Percentiles rank a stretch among this genome's conserved stretches.
Conservation (phyloP, 139 green algal genomes). For the Zygnema cylindricum region DNA sequence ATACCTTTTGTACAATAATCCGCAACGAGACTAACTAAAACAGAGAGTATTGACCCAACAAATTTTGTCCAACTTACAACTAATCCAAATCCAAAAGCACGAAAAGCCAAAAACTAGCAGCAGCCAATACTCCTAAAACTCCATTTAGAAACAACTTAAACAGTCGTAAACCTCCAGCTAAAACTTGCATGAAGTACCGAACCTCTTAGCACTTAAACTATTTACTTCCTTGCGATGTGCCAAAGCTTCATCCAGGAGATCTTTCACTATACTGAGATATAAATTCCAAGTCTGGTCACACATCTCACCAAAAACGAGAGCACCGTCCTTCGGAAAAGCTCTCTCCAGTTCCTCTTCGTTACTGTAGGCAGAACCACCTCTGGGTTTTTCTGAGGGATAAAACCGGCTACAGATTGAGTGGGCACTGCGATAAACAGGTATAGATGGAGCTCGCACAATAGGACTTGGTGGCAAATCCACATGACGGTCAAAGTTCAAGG, state of each 20-base stretch:
- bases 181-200: constrained; percentile 52
- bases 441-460: not conserved
- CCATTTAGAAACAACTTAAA: too few species aligned
- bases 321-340: not conserved
- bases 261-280: constrained; percentile 29
- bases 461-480: not conserved
- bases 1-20: too few species aligned
- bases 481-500: not conserved
- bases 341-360: not conserved
- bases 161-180: not conserved
- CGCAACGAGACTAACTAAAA: too few species aligned
- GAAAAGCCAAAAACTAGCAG: too few species aligned
- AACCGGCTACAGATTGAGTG: not conserved
- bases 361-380: constrained; percentile 7
- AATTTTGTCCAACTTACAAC: too few species aligned
- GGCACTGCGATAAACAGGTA: not conserved
- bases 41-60: too few species aligned
- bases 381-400: not conserved
- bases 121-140: too few species aligned
- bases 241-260: constrained; percentile 42
- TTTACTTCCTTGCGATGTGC: not conserved
- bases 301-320: constrained; percentile 32
- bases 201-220: not conserved
- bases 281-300: constrained; percentile 12
- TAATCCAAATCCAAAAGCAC: too few species aligned